Evolutionary conservation across 441 rosid species (phyloP), one percentile per base, ranked within the genome.

Genomic region (Euphorbia celastroides): DNA sequence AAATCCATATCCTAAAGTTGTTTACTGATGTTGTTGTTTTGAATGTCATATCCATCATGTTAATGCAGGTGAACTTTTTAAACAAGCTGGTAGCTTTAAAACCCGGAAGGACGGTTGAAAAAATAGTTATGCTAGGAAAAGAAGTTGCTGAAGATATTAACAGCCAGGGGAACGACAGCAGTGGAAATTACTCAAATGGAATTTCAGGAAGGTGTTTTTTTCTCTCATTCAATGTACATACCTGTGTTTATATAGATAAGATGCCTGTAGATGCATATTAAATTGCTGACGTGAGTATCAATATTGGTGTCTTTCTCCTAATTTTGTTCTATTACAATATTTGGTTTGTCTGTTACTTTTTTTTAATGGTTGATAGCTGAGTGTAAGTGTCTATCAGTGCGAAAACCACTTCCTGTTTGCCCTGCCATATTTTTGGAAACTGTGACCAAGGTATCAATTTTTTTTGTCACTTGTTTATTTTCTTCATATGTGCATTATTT

Each of bases 341-440:
- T 74, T 75, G 48, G 66, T 65, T 32, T 72, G 68, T 57, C n/a
- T n/a, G n/a, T n/a, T n/a, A n/a, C n/a, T n/a, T n/a, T n/a, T 74
- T 79, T 34, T 57, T 42, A 63, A 54, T 59, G 66, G 60, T 81
- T 60, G 30, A 62, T 84, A 94, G 99, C 86, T 70, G 68, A 94
- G 91, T 60, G 74, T 88, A 67, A 82, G n/a, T n/a, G n/a, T n/a
- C n/a, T n/a, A n/a, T n/a, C 91, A 10, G 94, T 91, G 72, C 76
- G 80, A 70, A 89, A 86, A 77, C 92, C 97, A 19, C 85, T 81
- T 70, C 99, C 97, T 57, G 97, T 92, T 62, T 91, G 96, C 44
- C 94, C 96, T 28, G 97, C 97, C 76, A 94, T 94, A 91, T 91
- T 92, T 82, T 85, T 94, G 58, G 96, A 94, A 77, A 91, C 97